Conservation (phyloP, 2,329 filamentous ascomycete species). For the Colletotrichum phormii region DNA sequence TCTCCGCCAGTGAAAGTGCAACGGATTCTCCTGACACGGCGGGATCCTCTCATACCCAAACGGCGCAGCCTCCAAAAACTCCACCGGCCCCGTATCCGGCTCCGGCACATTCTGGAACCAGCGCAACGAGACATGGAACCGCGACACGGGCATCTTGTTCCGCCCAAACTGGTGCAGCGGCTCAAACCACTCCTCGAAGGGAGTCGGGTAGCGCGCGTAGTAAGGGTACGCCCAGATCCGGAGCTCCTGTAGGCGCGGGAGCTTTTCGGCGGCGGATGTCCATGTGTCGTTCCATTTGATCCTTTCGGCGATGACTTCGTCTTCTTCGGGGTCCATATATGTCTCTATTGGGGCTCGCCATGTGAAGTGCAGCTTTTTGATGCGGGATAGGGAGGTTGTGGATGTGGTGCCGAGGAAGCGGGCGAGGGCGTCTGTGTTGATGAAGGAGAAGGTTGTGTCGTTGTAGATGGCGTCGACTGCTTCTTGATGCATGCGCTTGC, state of each 20-base stretch:
- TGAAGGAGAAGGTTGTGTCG: conserved; percentile 36
- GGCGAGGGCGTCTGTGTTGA: conserved; percentile 7
- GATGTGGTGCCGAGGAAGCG: conserved; percentile 14
- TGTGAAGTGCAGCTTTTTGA: conserved; percentile 9
- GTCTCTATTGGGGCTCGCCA: conserved; percentile 25
- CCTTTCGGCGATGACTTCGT: conserved; percentile 4
- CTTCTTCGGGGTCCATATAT: conserved; percentile 13
- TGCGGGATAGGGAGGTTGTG: background rate
- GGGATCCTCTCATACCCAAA: conserved; percentile 19
- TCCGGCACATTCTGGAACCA: conserved; percentile 20
- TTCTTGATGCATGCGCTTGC: conserved; percentile 32
- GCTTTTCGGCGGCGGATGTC: background rate
- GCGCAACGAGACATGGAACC: conserved; percentile 1
- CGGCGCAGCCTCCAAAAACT: conserved; percentile 23
- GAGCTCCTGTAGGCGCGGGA: conserved; percentile 12
- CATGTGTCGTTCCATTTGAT: conserved; percentile 10
- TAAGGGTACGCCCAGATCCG: conserved; percentile 26
- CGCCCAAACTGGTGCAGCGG: conserved; percentile 19
- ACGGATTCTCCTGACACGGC: conserved; percentile 14
- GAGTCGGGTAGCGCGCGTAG: conserved; percentile 29
- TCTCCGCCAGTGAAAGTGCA: conserved; percentile 23
- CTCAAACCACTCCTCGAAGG: conserved; percentile 24
- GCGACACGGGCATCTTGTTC: background rate
- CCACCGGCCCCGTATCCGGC: conserved; percentile 12
- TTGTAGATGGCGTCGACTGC: conserved; percentile 28